A percentile compares a stretch with the other conserved stretches of the same genome.
Conservation (phyloP, 2,329 filamentous ascomycete species). For the Cytospora paraplurivora region DNA sequence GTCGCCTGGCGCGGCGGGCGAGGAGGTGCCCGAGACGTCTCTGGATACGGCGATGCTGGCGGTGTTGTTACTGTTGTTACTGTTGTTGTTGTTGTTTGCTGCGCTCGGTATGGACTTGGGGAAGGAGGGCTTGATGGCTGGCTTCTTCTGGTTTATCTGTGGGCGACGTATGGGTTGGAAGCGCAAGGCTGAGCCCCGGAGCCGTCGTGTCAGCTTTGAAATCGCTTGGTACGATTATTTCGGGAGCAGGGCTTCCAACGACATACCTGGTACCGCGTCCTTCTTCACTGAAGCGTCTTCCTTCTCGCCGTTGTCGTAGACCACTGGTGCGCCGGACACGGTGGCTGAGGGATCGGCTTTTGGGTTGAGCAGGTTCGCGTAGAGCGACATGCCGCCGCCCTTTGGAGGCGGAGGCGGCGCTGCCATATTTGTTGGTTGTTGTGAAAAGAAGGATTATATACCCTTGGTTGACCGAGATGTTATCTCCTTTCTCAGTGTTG, state of each 20-base stretch:
- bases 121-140: constrained; percentile 61
- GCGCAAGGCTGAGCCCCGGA: constrained; percentile 62
- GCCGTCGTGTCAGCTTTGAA: neutral
- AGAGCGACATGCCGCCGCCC: constrained; percentile 68
- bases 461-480: neutral
- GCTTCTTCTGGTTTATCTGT: constrained; percentile 62
- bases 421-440: constrained; percentile 22
- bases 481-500: too few relatives aligned
- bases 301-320: constrained; percentile 62
- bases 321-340: constrained; percentile 76
- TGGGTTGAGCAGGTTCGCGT: constrained; percentile 78
- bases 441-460: neutral
- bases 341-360: constrained; percentile 54
- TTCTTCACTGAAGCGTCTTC: constrained; percentile 61
- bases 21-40: constrained; percentile 18
- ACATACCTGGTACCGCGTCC: constrained; percentile 47
- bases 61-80: constrained; percentile 38
- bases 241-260: neutral
- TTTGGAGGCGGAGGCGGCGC: constrained; percentile 44
- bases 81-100: constrained; percentile 34
- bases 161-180: constrained; percentile 87
- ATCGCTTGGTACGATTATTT: too few relatives aligned
- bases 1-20: constrained; percentile 31
- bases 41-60: constrained; percentile 33
- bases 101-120: constrained; percentile 45